Conservation (phyloP, 352 stramenopile species). For the Pythium apleroticum region DNA sequence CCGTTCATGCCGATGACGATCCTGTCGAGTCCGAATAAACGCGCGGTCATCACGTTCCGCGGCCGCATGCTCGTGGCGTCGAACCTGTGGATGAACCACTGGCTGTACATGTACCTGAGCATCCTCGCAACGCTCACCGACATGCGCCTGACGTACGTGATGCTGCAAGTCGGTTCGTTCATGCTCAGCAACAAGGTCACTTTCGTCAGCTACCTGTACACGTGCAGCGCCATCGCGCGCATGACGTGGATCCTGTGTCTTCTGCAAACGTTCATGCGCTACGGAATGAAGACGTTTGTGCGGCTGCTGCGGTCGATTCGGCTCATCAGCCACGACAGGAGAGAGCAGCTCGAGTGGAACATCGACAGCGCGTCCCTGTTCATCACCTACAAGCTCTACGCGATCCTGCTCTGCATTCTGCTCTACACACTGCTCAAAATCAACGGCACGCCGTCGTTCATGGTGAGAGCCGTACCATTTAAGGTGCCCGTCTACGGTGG, state of each 20-base stretch:
- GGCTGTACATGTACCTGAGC: slow-evolving; percentile 57
- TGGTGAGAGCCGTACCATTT: slow-evolving; percentile 29
- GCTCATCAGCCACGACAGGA: slow-evolving; percentile 32
- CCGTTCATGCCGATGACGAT: slow-evolving; percentile 37
- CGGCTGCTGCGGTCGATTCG: slow-evolving; percentile 36
- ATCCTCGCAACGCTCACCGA: slow-evolving; percentile 47
- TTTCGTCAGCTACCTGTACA: slow-evolving; percentile 53
- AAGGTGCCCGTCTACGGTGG: slow-evolving; percentile 44
- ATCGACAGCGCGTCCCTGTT: slow-evolving; percentile 48
- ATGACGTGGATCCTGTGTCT: slow-evolving; percentile 67
- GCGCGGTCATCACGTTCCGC: slow-evolving; percentile 48
- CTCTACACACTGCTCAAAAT: slow-evolving; percentile 38
- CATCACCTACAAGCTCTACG: slow-evolving; percentile 56
- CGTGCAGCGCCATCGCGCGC: slow-evolving; percentile 39
- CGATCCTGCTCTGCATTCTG: slow-evolving; percentile 41
- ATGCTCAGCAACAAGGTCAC: slow-evolving; percentile 49
- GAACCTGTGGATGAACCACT: slow-evolving; percentile 66
- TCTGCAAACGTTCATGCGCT: slow-evolving; percentile 36
- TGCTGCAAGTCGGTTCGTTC: slow-evolving; percentile 45
- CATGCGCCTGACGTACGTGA: slow-evolving; percentile 44
- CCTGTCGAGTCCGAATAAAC: slow-evolving; percentile 32
- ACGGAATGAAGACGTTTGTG: slow-evolving; percentile 34
- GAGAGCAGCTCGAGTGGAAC: slow-evolving; percentile 47
- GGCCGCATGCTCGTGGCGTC: slow-evolving; percentile 50
- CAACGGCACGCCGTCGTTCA: slow-evolving; percentile 42